These are phyloP conservation scores for Neocucurbitaria cava DNA, from an alignment of 2,329 filamentous ascomycete species.

Conservation along the genomic window DNA sequence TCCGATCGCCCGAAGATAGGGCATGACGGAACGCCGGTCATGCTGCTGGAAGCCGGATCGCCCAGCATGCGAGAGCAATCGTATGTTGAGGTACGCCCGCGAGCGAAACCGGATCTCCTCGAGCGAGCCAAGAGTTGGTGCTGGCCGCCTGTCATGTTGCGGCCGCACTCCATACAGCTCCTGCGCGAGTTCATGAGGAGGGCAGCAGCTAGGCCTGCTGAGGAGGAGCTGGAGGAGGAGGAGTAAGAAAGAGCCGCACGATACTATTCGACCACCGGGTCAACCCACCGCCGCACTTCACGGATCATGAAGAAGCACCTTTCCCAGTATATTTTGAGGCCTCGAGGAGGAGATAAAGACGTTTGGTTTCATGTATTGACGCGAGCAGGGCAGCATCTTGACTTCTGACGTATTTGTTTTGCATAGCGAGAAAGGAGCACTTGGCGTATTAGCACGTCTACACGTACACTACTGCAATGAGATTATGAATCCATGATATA, in stretches of 20 bases:
- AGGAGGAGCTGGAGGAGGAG: neutral
- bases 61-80: constrained; percentile 23
- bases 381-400: neutral
- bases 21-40: constrained; percentile 18
- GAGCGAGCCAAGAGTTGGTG: constrained; percentile 27
- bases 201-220: neutral
- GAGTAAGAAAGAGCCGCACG: neutral
- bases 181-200: constrained; percentile 7
- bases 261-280: too few species aligned
- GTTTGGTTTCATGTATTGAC: neutral
- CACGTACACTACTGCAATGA: neutral
- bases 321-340: too few species aligned
- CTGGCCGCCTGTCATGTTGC: constrained; percentile 13
- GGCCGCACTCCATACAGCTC: constrained; percentile 2
- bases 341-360: too few species aligned
- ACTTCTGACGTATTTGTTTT: neutral
- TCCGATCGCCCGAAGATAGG: constrained; percentile 1
- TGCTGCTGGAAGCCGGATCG: constrained; percentile 18
- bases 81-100: constrained; percentile 20
- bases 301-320: too few species aligned
- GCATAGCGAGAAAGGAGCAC: neutral
- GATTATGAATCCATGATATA: neutral
- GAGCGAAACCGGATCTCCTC: neutral
- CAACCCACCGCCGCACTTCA: too few species aligned
- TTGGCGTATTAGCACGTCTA: neutral